phyloP scores from a whole-genome alignment of 2,329 filamentous ascomycete species.

The Exophiala viscosa region DNA sequence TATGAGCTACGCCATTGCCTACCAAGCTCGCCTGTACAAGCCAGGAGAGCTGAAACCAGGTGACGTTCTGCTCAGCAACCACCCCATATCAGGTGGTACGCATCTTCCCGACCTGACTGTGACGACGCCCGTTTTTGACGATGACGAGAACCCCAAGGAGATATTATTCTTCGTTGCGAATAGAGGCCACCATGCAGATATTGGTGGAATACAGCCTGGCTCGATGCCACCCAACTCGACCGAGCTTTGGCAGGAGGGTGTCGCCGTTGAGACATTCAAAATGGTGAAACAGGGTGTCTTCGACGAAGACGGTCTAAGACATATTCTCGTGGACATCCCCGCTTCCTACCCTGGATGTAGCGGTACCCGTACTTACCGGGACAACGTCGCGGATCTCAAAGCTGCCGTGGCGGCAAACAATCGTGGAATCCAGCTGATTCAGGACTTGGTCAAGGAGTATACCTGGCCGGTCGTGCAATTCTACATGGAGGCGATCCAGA shows the following conservation, averaged over 20 bases:
- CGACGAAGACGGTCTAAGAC: slow-evolving; percentile 33
- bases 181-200: slow-evolving; percentile 69
- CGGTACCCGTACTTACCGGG: slow-evolving; percentile 31
- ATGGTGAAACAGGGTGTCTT: slow-evolving; percentile 35
- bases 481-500: slow-evolving; percentile 40
- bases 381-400: slow-evolving; percentile 46
- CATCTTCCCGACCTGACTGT: slow-evolving; percentile 77
- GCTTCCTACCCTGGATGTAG: slow-evolving; percentile 9
- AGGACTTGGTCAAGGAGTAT: slow-evolving; percentile 36
- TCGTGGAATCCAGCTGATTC: slow-evolving; percentile 38
- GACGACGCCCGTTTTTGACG: slow-evolving; percentile 67
- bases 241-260: slow-evolving; percentile 47
- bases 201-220: slow-evolving; percentile 36
- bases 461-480: slow-evolving; percentile 35
- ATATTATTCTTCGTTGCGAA: slow-evolving; percentile 78
- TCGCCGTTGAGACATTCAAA: slow-evolving; percentile 41
- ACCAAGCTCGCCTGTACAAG: slow-evolving; percentile 74
- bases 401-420: slow-evolving; percentile 45
- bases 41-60: slow-evolving; percentile 68
- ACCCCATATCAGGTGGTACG: slow-evolving; percentile 74
- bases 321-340: slow-evolving; percentile 30
- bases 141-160: slow-evolving; percentile 57
- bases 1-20: slow-evolving; percentile 76
- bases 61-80: slow-evolving; percentile 75
- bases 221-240: slow-evolving; percentile 45